phyloP scores from a whole-genome alignment of 306 rosid species.

The Sindora glabra region DNA sequence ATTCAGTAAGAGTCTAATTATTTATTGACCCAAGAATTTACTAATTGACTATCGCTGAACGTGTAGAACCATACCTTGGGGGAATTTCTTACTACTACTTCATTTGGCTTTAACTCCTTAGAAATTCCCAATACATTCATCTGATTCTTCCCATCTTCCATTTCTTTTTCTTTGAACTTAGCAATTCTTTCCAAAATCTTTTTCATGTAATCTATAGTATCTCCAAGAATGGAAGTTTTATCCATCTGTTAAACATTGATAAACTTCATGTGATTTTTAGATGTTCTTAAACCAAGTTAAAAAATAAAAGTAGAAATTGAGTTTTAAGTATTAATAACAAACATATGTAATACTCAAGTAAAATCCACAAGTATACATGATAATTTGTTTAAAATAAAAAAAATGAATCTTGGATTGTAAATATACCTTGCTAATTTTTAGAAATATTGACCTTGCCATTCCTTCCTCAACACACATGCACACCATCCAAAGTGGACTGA shows the following conservation, averaged over 20 bases:
- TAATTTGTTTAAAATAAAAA: too few species aligned
- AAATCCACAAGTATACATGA: too few species aligned
- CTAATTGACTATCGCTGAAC: neutral
- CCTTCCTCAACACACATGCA: too few species aligned
- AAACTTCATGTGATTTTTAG: conserved; percentile 8
- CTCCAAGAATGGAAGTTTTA: conserved; percentile 97
- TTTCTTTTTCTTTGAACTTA: conserved; percentile 67
- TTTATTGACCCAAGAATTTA: neutral
- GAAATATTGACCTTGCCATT: conserved; percentile 90
- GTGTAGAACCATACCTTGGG: conserved; percentile 87
- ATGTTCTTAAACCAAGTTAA: neutral
- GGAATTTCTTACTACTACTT: conserved; percentile 63
- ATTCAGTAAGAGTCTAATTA: neutral
- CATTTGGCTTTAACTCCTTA: conserved; percentile 63
- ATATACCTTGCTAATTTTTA: conserved; percentile 96
- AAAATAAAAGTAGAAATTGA: neutral
- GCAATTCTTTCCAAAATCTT: conserved; percentile 83
- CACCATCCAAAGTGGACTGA: too few species aligned
- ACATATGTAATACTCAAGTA: too few species aligned
- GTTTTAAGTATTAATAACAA: too few species aligned
- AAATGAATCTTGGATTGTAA: conserved; percentile 10
- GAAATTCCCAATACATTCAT: conserved; percentile 42
- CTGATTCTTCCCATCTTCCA: conserved; percentile 37
- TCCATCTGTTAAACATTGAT: conserved; percentile 60
- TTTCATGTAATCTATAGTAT: conserved; percentile 91